phyloP scores from a whole-genome alignment of 352 stramenopile genomes.

The Phytophthora rubi region DNA sequence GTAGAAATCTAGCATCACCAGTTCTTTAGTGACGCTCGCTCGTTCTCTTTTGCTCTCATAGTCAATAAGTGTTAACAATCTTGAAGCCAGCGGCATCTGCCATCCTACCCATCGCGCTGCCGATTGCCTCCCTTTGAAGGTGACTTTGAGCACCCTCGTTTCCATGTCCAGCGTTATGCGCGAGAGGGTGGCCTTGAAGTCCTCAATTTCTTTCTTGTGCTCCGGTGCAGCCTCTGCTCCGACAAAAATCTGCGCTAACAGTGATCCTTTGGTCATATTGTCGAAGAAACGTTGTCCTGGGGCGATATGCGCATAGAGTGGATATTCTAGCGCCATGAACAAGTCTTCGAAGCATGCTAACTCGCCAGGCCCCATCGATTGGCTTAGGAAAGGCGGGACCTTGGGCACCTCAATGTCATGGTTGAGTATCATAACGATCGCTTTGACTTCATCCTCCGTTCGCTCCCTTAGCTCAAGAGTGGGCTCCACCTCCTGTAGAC shows the following conservation, averaged over 20 bases:
- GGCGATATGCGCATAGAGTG: no score
- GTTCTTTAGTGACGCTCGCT: not conserved
- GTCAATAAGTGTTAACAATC: not conserved
- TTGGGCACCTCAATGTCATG: not conserved
- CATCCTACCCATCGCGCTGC: not conserved
- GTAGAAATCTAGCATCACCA: not conserved
- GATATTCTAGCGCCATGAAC: no score
- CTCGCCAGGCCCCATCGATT: no score
- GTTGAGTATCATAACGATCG: not conserved
- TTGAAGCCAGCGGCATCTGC: not conserved
- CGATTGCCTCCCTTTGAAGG: not conserved
- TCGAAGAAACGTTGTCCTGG: no score
- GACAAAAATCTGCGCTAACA: not conserved
- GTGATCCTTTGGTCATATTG: not conserved
- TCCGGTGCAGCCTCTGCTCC: not conserved
- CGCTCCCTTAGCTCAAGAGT: no score
- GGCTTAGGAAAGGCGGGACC: not conserved
- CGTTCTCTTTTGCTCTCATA: not conserved
- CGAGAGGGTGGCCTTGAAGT: not conserved
- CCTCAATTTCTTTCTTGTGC: not conserved
- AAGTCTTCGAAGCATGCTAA: no score
- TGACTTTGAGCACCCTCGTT: not conserved
- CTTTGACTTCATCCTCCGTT: not conserved
- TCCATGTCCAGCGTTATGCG: slow-evolving; percentile 1
- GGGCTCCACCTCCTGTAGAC: no score